A percentile compares a stretch with the other conserved stretches of the same genome.
phyloP scores from a whole-genome alignment of 2,329 filamentous ascomycete species.

The Zymoseptoria passerinii region DNA sequence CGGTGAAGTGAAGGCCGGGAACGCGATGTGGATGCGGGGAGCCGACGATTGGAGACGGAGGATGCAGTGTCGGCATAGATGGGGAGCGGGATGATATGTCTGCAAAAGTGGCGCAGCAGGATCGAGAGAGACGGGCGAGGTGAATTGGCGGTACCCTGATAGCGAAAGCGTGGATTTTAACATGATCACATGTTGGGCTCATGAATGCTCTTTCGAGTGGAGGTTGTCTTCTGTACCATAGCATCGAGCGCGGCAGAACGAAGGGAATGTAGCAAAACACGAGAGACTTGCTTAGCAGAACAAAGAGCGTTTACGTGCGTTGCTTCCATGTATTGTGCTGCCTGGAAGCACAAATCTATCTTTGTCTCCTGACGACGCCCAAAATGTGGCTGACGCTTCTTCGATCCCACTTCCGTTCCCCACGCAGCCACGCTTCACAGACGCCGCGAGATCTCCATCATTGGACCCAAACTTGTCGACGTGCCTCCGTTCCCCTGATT shows the following conservation, averaged over 20 bases:
- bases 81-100: neutral
- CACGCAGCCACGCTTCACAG: neutral
- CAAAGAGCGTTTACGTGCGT: neutral
- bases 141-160: no score
- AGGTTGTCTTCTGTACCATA: neutral
- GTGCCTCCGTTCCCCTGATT: neutral
- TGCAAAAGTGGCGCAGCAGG: neutral
- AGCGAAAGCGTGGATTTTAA: no score
- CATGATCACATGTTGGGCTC: no score
- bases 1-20: neutral
- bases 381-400: neutral
- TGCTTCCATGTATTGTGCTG: neutral
- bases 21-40: neutral
- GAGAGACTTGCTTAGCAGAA: neutral
- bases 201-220: no score
- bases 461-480: neutral
- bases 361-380: neutral
- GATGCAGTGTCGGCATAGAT: neutral
- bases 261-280: neutral
- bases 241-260: neutral
- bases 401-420: neutral
- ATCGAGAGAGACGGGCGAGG: neutral
- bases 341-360: neutral
- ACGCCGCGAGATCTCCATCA: neutral
- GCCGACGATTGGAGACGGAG: neutral